phyloP scores from a whole-genome alignment of 73 alveolate species.

The Stentor coeruleus region DNA sequence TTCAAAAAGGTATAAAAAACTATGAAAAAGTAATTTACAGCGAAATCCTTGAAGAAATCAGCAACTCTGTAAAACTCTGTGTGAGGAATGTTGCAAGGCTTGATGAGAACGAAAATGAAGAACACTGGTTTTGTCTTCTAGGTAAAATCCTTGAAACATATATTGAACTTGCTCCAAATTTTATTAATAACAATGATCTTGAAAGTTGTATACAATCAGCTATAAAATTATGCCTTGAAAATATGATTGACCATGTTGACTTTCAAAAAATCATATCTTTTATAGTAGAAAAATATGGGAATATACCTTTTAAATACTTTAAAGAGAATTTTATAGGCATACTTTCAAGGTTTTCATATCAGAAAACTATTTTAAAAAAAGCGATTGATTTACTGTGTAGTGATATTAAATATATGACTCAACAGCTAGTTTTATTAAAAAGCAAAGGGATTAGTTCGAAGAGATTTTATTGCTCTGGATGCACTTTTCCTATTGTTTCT shows the following conservation, averaged over 20 bases:
- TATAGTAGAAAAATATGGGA: neutral
- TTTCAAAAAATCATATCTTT: slow-evolving; percentile 2
- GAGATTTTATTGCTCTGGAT: neutral
- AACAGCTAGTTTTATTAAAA: neutral
- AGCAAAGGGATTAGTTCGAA: slow-evolving; percentile 12
- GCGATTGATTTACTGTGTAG: slow-evolving; percentile 10
- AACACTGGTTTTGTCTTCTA: slow-evolving; percentile 22
- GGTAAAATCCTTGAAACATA: neutral
- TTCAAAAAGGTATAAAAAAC: slow-evolving; percentile 1
- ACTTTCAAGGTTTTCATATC: slow-evolving; percentile 22
- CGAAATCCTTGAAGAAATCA: neutral
- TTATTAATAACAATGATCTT: neutral
- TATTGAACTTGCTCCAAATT: neutral
- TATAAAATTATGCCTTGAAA: neutral
- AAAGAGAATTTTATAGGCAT: slow-evolving; percentile 10
- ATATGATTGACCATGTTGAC: slow-evolving; percentile 22
- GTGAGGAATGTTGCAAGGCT: slow-evolving; percentile 10
- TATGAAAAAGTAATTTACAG: neutral
- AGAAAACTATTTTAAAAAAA: slow-evolving; percentile 14
- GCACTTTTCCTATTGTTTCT: neutral
- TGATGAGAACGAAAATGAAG: slow-evolving; percentile 7
- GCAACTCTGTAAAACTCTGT: slow-evolving; percentile 14
- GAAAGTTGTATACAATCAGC: neutral
- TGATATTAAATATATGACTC: slow-evolving; percentile 21
- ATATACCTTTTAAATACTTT: slow-evolving; percentile 9